Percentiles rank a stretch among this genome's conserved stretches.
Evolutionary conservation across 2,329 filamentous ascomycete genomes (phyloP).

Genomic region (Alternaria panax): DNA sequence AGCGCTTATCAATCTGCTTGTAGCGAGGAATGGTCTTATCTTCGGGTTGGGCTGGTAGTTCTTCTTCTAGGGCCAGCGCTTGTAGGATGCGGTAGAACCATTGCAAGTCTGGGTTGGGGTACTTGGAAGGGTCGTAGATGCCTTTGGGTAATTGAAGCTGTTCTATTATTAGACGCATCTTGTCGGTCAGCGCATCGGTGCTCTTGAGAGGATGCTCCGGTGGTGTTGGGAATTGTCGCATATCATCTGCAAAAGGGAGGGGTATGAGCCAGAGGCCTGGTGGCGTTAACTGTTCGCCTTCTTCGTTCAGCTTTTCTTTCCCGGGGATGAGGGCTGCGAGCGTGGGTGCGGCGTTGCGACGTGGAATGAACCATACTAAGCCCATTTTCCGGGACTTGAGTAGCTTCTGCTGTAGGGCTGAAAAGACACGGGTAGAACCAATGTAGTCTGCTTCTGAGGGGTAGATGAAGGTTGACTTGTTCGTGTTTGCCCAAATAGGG

Average conservation of each 20-base stretch:
- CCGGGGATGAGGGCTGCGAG: constrained; percentile 85
- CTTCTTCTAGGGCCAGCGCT: constrained; percentile 88
- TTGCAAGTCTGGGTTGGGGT: constrained; percentile 90
- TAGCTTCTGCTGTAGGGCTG: constrained; percentile 88
- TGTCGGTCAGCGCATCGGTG: constrained; percentile 76
- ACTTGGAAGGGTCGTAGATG: constrained; percentile 82
- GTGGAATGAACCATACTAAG: constrained; percentile 87
- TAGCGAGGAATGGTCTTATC: constrained; percentile 87
- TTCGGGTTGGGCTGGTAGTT: constrained; percentile 74
- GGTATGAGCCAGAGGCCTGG: constrained; percentile 89
- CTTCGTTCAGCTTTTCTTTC: constrained; percentile 66
- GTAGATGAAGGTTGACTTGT: constrained; percentile 90
- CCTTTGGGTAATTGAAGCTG: constrained; percentile 88
- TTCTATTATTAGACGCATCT: constrained; percentile 82
- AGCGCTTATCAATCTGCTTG: constrained; percentile 84
- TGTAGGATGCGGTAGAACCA: constrained; percentile 98
- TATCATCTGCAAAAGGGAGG: constrained; percentile 87
- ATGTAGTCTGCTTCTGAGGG: constrained; percentile 89
- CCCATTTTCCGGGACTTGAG: constrained; percentile 80
- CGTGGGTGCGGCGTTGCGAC: constrained; percentile 78
- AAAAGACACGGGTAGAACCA: constrained; percentile 91
- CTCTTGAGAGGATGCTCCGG: constrained; percentile 53
- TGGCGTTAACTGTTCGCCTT: constrained; percentile 74
- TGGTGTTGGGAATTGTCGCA: constrained; percentile 75
- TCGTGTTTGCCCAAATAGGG: constrained; percentile 83